Base-by-base conservation (phyloP, 768 basidiomycete species). In the Trametes coccinea region DNA sequence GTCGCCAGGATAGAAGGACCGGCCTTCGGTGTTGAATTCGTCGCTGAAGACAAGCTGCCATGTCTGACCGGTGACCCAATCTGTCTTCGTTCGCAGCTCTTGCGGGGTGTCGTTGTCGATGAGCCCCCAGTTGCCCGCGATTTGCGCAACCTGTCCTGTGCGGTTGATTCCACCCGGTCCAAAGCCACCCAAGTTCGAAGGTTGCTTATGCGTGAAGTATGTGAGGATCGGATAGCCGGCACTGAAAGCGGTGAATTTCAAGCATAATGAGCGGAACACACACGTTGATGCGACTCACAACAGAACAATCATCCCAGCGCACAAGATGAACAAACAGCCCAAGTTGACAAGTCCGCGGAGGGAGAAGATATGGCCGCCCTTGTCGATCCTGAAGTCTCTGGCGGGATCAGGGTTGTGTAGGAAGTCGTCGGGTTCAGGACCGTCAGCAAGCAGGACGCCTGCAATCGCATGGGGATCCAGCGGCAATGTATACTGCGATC, bases 31-130 rank as follows among this genome's bases (percentile, higher is more conserved):
- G 57, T 96, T 86, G 75, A 96, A 96, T 73, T 96, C 95, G 72
- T 96, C 94, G 51, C 89, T 91, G 71, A 92, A 95, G 4, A 93
- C 84, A 10, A 96, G 79, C 61, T 88, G 85, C 75, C 88, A 68
- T 66, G 81, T 53, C 59, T 81, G 84, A 3, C 89, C 86, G 65
- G 92, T 88, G 37, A 78, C 76, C 67, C 84, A 79, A 4, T 87
- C 85, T 0, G 79, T 30, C 67, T 83, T 78, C 59, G 75, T 76
- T 75, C 84, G 79, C 9, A 77, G 88, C 0, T 81, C 78, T 57
- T 78, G 61, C 1, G 94, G 83, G 0, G 85, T 87, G 62, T 87
- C 79, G 33, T 79, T 54, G 70, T 86, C 86, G 70, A 86, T 82
- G 57, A 85, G 82, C 49, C 85, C 87, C 72, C 80, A 84, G 64